Base-by-base conservation (phyloP, 768 basidiomycete species). In the Russula vinacea region DNA sequence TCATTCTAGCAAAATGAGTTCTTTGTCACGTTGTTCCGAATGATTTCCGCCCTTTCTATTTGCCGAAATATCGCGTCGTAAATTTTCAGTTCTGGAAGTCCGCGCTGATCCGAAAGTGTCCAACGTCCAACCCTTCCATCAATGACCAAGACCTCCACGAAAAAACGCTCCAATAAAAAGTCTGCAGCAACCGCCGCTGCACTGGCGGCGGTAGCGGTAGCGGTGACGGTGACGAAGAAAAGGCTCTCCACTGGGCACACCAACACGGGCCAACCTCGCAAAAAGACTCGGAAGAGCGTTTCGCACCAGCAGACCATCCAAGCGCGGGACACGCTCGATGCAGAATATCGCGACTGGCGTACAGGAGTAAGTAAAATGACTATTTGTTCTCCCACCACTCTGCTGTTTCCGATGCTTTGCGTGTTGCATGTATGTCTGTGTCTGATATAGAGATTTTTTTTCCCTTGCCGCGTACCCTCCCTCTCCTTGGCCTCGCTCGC, bases 291-390 rank as follows among this genome's bases (percentile, higher is more conserved):
- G 54, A 40, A 55, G n/a, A 54, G 19, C 58, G 8, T 58, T 14
- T 58, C 63, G 44, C 63, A 42, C 19, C 52, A 50, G 17, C 57
- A 64, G 45, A 24, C 58, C 29, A 24, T 29, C 44, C 35, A 64
- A 55, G 58, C 45, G 8, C 58, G 63, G 5, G 53, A 64, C 53
- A 32, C 49, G 16, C 45, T 64, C 19, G 53, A 64, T 19, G 45
- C 58, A 24, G 58, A 60, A 42, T 64, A 60, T 54, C 58, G 53
- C 24, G 63, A 54, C 6, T 52, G 58, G 16, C 56, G 56, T 24
- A 19, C 37, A 1, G 19, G 19, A 16, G 56, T 52, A 16, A 53
- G 33, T 45, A 49, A 22, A 29, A 32, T 14, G 7, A 16, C 8
- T 11, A 2, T 17, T 3, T 32, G 10, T n/a, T n/a, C n/a, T 11